Evolutionary conservation across 169 alveolate species (phyloP), one percentile per base, ranked within the genome.

Genomic region (Plasmodium chabaudi): DNA sequence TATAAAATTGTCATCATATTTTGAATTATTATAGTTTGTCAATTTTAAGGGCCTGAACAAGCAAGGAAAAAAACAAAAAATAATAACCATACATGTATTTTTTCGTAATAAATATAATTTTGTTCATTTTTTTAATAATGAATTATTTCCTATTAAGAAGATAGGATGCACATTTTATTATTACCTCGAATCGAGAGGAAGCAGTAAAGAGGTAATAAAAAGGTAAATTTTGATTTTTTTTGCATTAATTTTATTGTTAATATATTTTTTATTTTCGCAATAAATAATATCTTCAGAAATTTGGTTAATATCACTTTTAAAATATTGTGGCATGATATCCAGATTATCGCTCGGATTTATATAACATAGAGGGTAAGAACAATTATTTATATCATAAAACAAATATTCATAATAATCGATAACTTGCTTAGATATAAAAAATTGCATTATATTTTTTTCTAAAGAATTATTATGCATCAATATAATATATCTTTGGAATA

Each of bases 381-480:
- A 65, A 25, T 46, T 17, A 7, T 53, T 60, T 34, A 79, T 10
- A 9, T 79, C 72, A 46, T 65, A 23, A 59, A 79, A 79, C 57
- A 79, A 79, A 65, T 69, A 69, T 57, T 79, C 82, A 55, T 79
- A 79, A 44, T 79, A 57, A 25, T 79, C 17, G 1, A 60, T 23
- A 13, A 79, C 5, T 44, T 79, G 71, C 27, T 27, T 49, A 13
- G 89, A 79, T 65, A 56, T 34, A 55, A 49, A 79, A 65, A 44
- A 67, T 19, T 79, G 72, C n/a, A 79, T 19, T 59, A 65, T 27
- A 51, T 34, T 27, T 39, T 65, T 79, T 53, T 65, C 71, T 47
- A 79, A 34, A 34, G 89, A 79, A 21, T 53, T 60, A 57, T 79
- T 79, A 59, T 79, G 59, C 27, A 79, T n/a, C 10, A 17, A 19